These are phyloP conservation scores for Vanrija pseudolonga DNA, from an alignment of 1,284 basidiomycete genomes.

Conservation along the genomic window DNA sequence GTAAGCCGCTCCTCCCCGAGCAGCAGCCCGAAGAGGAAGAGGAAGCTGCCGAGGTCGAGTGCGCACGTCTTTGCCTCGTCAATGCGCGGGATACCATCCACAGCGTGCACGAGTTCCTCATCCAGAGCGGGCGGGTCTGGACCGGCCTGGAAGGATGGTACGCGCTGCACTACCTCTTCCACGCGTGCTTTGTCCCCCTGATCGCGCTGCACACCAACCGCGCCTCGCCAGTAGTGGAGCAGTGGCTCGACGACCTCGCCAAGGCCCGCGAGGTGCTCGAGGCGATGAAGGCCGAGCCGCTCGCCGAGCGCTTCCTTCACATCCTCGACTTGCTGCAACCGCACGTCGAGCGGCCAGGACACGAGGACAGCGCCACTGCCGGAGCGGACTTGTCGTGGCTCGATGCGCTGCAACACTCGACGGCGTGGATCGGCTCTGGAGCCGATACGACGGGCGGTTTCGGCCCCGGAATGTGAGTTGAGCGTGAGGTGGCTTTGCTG, in stretches of 20 bases:
- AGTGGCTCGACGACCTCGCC: constrained; percentile 16
- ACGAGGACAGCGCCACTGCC: not conserved
- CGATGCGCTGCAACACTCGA: constrained; percentile 9
- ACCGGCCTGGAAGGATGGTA: constrained; percentile 25
- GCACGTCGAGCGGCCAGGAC: not conserved
- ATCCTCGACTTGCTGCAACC: constrained; percentile 18
- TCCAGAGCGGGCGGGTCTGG: not conserved
- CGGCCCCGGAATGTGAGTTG: constrained; percentile 7
- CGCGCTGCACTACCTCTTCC: constrained; percentile 27
- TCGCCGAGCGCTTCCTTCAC: constrained; percentile 16
- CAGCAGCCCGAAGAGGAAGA: not conserved
- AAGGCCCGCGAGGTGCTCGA: constrained; percentile 12
- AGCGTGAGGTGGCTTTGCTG: too few species aligned
- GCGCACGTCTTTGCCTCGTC: constrained; percentile 12
- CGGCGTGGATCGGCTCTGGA: not conserved
- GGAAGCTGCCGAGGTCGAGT: constrained; percentile 6
- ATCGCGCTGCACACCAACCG: constrained; percentile 23
- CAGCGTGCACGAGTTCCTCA: constrained; percentile 21
- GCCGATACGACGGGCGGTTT: not conserved
- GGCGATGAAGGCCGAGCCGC: constrained; percentile 11
- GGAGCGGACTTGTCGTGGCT: constrained; percentile 9
- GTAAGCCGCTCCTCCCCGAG: constrained; percentile 1
- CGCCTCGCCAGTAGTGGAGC: not conserved
- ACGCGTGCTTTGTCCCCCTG: constrained; percentile 23
- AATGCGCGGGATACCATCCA: constrained; percentile 19